A percentile compares a stretch with the other conserved stretches of the same genome.
phyloP scores from a whole-genome alignment of 768 basidiomycete species.

The Podaxis sp. region DNA sequence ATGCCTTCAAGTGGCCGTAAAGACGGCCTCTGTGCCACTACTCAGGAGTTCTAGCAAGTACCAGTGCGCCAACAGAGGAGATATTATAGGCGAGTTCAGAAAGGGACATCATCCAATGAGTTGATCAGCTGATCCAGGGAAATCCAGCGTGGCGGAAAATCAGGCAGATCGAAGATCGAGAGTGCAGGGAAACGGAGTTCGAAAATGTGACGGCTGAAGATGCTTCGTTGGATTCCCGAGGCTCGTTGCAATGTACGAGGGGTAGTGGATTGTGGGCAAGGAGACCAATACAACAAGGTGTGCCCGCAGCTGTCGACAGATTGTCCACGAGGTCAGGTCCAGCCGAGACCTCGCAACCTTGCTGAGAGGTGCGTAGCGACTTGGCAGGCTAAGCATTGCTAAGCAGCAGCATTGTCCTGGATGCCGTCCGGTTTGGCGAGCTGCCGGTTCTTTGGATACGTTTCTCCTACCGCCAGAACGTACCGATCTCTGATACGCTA shows the following conservation, averaged over 20 bases:
- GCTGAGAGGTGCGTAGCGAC: not conserved
- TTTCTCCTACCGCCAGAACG: constrained; percentile 19
- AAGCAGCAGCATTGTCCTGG: not conserved
- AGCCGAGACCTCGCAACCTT: not conserved
- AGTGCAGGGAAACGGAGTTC: constrained; percentile 25
- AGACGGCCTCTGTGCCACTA: constrained; percentile 78
- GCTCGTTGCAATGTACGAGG: constrained; percentile 26
- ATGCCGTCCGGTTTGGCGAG: not conserved
- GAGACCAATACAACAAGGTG: no score
- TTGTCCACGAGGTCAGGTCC: not conserved
- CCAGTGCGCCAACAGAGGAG: constrained; percentile 71
- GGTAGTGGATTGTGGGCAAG: constrained; percentile 14
- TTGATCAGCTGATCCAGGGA: constrained; percentile 20
- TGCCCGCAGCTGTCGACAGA: constrained; percentile 14
- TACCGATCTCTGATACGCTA: constrained; percentile 35
- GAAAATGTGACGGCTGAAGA: constrained; percentile 23
- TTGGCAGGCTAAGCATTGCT: not conserved
- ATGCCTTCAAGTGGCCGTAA: constrained; percentile 68
- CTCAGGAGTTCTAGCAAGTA: constrained; percentile 55
- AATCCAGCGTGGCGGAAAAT: constrained; percentile 20
- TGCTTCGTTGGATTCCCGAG: constrained; percentile 21
- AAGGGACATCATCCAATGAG: constrained; percentile 24
- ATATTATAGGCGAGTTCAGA: constrained; percentile 30
- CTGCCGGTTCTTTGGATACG: constrained; percentile 5
- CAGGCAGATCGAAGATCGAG: constrained; percentile 25